Percentiles rank a stretch among this genome's conserved stretches.
phyloP scores from a whole-genome alignment of 2,329 filamentous ascomycete species.

The Ophiobolus disseminans region DNA sequence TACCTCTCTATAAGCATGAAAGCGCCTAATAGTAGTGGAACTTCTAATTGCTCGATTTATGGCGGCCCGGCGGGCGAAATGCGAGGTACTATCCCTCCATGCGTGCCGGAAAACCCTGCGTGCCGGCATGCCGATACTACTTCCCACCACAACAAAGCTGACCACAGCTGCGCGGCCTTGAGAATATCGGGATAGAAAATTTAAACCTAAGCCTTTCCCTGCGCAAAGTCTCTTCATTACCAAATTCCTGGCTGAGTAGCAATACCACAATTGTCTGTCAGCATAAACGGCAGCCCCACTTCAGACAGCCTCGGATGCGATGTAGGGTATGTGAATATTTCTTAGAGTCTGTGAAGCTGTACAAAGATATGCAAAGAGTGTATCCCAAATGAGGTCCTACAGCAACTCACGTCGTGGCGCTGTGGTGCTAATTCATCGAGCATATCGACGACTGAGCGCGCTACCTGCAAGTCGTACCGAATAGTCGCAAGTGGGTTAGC shows the following conservation, averaged over 20 bases:
- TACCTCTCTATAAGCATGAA: too few relatives aligned
- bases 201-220: neutral
- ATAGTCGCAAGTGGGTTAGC: neutral
- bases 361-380: neutral
- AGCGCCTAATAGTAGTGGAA: too few relatives aligned
- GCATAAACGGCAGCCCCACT: neutral
- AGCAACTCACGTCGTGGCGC: neutral
- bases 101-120: too few relatives aligned
- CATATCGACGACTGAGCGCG: neutral
- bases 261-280: neutral
- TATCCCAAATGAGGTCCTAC: neutral
- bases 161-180: neutral
- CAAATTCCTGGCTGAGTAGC: neutral
- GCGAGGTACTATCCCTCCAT: too few relatives aligned
- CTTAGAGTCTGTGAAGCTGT: neutral
- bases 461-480: neutral
- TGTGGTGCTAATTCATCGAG: neutral
- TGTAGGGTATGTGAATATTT: neutral
- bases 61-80: too few relatives aligned
- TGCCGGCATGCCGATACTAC: neutral
- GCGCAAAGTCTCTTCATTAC: neutral
- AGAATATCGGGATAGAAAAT: neutral
- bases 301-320: neutral
- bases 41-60: too few relatives aligned
- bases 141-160: slow-evolving; percentile 4